A percentile compares a stretch with the other conserved stretches of the same genome.
These are phyloP conservation scores for Lithocarpus polystachyus DNA, from an alignment of 306 rosid species.

Conservation along the genomic window DNA sequence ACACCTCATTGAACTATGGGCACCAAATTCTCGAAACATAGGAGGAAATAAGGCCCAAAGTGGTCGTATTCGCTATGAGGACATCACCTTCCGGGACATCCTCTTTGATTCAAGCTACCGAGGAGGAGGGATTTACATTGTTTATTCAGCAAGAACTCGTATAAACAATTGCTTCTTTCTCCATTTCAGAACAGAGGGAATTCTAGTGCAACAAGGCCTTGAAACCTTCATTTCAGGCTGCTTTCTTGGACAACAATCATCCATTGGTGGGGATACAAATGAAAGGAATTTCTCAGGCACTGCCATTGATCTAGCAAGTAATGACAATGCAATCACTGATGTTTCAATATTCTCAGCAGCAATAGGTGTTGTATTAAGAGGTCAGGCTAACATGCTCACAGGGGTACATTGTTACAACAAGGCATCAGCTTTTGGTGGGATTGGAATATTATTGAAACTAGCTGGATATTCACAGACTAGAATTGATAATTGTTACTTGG, in stretches of 20 bases:
- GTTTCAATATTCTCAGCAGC: constrained; percentile 53
- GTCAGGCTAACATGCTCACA: constrained; percentile 60
- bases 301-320: constrained; percentile 45
- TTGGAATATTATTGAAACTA: constrained; percentile 57
- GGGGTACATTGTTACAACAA: constrained; percentile 72
- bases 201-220: constrained; percentile 54
- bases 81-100: constrained; percentile 59
- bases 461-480: constrained; percentile 58
- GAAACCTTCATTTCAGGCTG: constrained; percentile 56
- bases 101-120: constrained; percentile 60
- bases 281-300: constrained; percentile 48
- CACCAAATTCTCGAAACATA: constrained; percentile 28
- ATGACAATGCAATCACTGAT: constrained; percentile 48
- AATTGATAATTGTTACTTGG: constrained; percentile 61
- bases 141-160: constrained; percentile 51
- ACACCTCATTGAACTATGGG: constrained; percentile 53
- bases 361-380: constrained; percentile 54
- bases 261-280: constrained; percentile 45
- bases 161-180: constrained; percentile 66
- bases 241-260: constrained; percentile 65
- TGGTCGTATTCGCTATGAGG: constrained; percentile 49
- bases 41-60: constrained; percentile 6
- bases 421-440: constrained; percentile 57
- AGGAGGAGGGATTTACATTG: constrained; percentile 54
- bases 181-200: constrained; percentile 62